Conservation (phyloP, 2,329 filamentous ascomycete genomes). For the Colletotrichum sp. region DNA sequence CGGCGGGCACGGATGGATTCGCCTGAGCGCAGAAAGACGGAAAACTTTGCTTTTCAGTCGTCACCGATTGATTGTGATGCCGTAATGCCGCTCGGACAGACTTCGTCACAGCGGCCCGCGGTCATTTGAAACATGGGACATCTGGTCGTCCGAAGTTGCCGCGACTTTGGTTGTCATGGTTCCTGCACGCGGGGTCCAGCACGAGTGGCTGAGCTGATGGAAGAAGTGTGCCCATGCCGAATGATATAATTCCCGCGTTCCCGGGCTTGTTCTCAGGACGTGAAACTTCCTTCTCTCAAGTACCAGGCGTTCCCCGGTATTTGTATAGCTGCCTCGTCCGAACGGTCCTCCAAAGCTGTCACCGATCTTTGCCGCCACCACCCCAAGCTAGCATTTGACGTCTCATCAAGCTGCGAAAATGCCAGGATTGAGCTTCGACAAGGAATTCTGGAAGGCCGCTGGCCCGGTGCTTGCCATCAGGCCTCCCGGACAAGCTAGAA, state of each 20-base stretch:
- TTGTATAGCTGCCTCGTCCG: background rate
- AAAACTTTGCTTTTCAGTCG: background rate
- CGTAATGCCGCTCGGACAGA: background rate
- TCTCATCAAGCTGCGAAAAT: background rate
- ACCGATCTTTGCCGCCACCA: background rate
- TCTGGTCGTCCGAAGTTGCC: background rate
- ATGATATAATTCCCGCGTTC: background rate
- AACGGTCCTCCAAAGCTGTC: background rate
- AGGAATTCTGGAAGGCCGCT: conserved; percentile 6
- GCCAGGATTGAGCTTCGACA: conserved; percentile 5
- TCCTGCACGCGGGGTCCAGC: background rate
- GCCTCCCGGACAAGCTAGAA: background rate
- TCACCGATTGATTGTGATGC: background rate
- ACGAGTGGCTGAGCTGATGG: background rate
- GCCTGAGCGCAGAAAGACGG: background rate
- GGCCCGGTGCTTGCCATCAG: conserved; percentile 7
- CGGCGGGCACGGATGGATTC: background rate
- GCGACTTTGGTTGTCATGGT: background rate
- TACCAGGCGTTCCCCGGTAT: background rate
- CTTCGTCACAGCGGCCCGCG: background rate
- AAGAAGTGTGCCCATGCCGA: background rate
- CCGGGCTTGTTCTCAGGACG: background rate
- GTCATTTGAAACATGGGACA: background rate
- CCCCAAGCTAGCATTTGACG: background rate
- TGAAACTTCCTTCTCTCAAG: background rate